Base-by-base conservation (phyloP, 345 rosid species). In the Passiflora organensis region DNA sequence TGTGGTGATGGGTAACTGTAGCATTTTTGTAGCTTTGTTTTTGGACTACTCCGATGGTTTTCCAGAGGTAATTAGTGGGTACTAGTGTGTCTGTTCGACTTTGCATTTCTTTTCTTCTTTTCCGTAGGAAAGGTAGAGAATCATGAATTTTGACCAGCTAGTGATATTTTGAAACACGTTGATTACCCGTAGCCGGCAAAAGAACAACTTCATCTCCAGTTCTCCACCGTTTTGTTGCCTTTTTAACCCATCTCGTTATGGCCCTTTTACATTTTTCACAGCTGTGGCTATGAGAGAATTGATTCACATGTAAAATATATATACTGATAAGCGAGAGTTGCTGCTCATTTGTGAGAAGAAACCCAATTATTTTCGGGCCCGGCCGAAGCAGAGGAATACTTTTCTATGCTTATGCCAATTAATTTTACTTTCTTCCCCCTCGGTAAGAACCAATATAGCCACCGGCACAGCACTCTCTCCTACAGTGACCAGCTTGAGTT, bases 1-100 rank as follows among this genome's bases (percentile, higher is more conserved):
- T 62, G 75, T 59, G 62, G 49, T 16, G 43, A 17, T 6, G 60
- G 53, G 44, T 38, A 47, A 34, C 41, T 58, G 50, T 14, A 5
- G 23, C n/a, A 18, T 32, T 59, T 63, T 34, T 62, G 34, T 28
- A 13, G 53, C 59, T 55, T 55, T 46, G 51, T 53, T 49, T 48
- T 67, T 43, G 38, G 50, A 48, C 18, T 19, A 11, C 43, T 42
- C 4, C 23, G 36, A 41, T 36, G 20, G 43, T n/a, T 28, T 50
- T 25, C 8, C 6, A 15, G 52, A 23, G 25, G 36, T 10, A 49
- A 50, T 24, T 39, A 55, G 38, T 38, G 45, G 25, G 20, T 21
- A 8, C 8, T 28, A 2, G 34, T 21, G 24, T 53, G 22, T 37
- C 25, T 53, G 13, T 39, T 22, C 19, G 10, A 43, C 32, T 19